Percentiles rank a stretch among this genome's conserved stretches.
Evolutionary conservation across 2,329 filamentous ascomycete genomes (phyloP).

Genomic region (Hypocreales sp.): DNA sequence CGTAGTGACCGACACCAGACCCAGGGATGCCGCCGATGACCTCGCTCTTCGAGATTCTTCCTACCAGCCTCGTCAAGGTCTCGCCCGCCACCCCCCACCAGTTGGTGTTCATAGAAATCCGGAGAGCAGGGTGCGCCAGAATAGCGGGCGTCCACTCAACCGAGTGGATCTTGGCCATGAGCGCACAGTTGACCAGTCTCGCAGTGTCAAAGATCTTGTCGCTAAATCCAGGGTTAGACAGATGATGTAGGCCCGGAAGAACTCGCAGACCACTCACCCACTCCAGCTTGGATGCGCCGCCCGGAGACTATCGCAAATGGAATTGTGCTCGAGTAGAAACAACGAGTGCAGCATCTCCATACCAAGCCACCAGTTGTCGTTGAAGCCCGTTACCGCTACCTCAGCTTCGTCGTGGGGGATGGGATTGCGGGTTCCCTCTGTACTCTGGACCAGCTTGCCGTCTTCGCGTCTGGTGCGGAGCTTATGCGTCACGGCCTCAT

Average conservation of each 20-base stretch:
- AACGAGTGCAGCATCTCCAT: background rate
- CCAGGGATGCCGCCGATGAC: background rate
- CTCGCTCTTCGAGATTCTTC: slow-evolving; percentile 1
- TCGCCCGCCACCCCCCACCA: slow-evolving; percentile 1
- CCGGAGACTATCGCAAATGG: slow-evolving; percentile 1
- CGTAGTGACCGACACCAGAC: background rate
- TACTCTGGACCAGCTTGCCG: background rate
- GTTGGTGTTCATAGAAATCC: slow-evolving; percentile 1
- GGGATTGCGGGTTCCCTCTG: background rate
- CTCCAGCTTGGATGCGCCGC: background rate
- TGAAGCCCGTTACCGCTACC: background rate
- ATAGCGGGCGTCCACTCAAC: slow-evolving; percentile 33
- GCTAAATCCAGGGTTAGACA: background rate
- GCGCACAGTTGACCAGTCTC: slow-evolving; percentile 22
- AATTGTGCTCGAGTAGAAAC: slow-evolving; percentile 1
- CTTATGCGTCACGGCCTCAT: background rate
- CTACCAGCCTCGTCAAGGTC: background rate
- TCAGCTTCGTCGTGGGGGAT: background rate
- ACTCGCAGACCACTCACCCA: background rate
- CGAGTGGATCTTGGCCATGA: slow-evolving; percentile 34
- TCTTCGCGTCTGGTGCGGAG: background rate
- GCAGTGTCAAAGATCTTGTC: background rate
- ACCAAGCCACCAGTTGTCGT: slow-evolving; percentile 1
- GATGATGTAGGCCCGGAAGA: too few species aligned
- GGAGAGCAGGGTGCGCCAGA: slow-evolving; percentile 20